These are phyloP conservation scores for Russula compacta DNA, from an alignment of 768 basidiomycete species.

Conservation along the genomic window DNA sequence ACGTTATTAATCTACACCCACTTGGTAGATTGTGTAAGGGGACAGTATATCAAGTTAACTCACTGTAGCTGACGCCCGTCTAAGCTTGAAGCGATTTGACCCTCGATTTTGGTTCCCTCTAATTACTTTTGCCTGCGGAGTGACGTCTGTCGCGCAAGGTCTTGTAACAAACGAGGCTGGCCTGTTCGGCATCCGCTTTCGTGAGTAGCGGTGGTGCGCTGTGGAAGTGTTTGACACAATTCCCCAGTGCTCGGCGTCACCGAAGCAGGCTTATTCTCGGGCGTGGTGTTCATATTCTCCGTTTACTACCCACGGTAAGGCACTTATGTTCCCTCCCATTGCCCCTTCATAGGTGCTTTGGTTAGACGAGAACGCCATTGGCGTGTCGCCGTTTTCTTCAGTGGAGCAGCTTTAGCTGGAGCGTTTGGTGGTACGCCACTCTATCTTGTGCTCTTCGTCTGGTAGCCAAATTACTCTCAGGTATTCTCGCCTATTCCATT, in stretches of 20 bases:
- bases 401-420: constrained; percentile 52
- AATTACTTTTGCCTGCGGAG: constrained; percentile 51
- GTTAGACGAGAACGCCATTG: constrained; percentile 47
- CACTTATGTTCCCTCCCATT: not conserved
- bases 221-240: not conserved
- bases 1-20: not conserved
- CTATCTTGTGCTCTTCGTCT: not conserved
- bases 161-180: constrained; percentile 45
- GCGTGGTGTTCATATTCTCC: constrained; percentile 45
- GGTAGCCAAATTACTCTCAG: constrained; percentile 23
- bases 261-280: constrained; percentile 39
- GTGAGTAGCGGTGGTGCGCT: constrained; percentile 28
- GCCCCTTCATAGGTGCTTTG: not conserved
- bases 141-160: constrained; percentile 46
- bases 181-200: constrained; percentile 45
- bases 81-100: constrained; percentile 47
- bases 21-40: constrained; percentile 36
- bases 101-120: constrained; percentile 54
- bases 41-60: not conserved
- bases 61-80: not conserved
- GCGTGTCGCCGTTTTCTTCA: constrained; percentile 55
- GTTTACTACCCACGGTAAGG: constrained; percentile 44
- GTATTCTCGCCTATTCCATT: constrained; percentile 49
- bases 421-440: constrained; percentile 45
- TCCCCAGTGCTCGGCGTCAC: constrained; percentile 43